Percentiles rank a stretch among this genome's conserved stretches.
Conservation (phyloP, 768 basidiomycete genomes). For the Pulveroboletus sp. region DNA sequence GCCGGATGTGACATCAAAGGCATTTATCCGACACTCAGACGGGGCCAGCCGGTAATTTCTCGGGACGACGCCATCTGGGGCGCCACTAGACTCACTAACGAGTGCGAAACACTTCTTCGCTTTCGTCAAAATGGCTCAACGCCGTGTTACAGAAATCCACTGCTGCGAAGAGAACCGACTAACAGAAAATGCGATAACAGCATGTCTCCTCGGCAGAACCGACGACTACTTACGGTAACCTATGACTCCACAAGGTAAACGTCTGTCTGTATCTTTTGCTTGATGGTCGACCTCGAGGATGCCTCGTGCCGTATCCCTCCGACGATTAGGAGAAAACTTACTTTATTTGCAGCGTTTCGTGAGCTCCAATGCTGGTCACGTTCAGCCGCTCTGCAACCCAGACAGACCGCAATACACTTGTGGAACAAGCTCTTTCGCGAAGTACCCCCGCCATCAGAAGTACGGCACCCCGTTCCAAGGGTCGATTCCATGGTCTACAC, state of each 20-base stretch:
- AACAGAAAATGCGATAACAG: constrained; percentile 15
- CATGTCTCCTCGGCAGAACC: constrained; percentile 18
- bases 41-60: too few relatives aligned
- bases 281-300: constrained; percentile 19
- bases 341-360: constrained; percentile 14
- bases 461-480: background rate
- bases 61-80: too few relatives aligned
- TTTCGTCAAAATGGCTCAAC: constrained; percentile 1
- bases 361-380: background rate
- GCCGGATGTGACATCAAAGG: background rate
- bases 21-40: too few relatives aligned
- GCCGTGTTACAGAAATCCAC: background rate
- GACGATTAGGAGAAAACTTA: constrained; percentile 12
- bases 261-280: constrained; percentile 12
- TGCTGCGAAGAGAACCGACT: constrained; percentile 6
- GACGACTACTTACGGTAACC: constrained; percentile 10
- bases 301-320: constrained; percentile 20
- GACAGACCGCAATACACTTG: constrained; percentile 4
- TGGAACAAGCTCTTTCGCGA: too few relatives aligned
- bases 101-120: constrained; percentile 4
- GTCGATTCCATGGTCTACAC: background rate
- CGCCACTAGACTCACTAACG: background rate
- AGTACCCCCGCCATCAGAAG: background rate
- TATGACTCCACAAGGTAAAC: constrained; percentile 8
- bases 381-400: background rate